These are phyloP conservation scores for Aspergillus sclerotialis DNA, from an alignment of 2,329 filamentous ascomycete genomes.

Conservation along the genomic window DNA sequence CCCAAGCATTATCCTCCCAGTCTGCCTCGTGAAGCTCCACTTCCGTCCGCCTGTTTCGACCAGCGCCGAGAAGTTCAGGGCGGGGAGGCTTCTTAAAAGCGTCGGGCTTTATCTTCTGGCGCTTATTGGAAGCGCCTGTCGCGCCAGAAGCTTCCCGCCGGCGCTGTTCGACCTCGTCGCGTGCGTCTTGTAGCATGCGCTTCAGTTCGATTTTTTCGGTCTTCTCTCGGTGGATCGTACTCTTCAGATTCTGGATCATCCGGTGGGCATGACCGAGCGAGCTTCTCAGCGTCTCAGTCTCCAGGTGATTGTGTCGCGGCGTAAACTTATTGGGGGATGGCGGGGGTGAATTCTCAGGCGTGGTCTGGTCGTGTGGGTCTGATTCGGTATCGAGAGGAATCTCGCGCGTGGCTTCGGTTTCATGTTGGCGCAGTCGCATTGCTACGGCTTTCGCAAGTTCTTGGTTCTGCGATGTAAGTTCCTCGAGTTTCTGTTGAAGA, in stretches of 20 bases:
- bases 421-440: conserved; percentile 60
- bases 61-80: conserved; percentile 66
- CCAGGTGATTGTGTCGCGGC: conserved; percentile 82
- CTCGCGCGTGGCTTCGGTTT: conserved; percentile 55
- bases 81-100: conserved; percentile 72
- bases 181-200: conserved; percentile 88
- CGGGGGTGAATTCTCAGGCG: conserved; percentile 84
- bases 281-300: conserved; percentile 90
- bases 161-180: conserved; percentile 77
- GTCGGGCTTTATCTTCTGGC: conserved; percentile 55
- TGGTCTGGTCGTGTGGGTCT: conserved; percentile 60
- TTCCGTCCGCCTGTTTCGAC: conserved; percentile 68
- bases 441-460: conserved; percentile 82
- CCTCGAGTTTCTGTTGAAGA: conserved; percentile 79
- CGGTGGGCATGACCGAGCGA: conserved; percentile 90
- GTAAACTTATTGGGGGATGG: conserved; percentile 86
- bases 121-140: conserved; percentile 41
- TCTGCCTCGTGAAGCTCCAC: conserved; percentile 72
- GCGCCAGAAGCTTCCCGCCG: conserved; percentile 45
- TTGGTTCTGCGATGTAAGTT: conserved; percentile 80
- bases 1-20: conserved; percentile 76
- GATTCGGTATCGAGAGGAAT: conserved; percentile 58
- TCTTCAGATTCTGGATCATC: conserved; percentile 92
- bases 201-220: conserved; percentile 95
- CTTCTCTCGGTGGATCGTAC: conserved; percentile 94